Evolutionary conservation across 352 stramenopile genomes (phyloP).

Genomic region (Pythium chondricola): DNA sequence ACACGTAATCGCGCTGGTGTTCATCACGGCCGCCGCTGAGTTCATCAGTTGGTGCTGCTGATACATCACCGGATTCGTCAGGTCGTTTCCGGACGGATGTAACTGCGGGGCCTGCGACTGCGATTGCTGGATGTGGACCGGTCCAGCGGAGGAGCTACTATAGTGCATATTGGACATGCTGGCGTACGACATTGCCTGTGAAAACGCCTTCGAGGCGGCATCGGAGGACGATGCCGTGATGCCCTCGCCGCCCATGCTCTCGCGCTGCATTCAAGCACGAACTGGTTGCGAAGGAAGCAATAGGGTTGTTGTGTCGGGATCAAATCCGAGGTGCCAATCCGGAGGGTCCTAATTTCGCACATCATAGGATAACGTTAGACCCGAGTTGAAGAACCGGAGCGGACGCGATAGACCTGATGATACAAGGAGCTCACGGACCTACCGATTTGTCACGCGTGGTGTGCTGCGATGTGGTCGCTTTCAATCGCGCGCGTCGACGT

Average conservation of each 20-base stretch:
- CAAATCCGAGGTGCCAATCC: too few relatives aligned
- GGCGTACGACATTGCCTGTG: conserved; percentile 16
- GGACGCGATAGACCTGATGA: neutral
- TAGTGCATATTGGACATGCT: conserved; percentile 17
- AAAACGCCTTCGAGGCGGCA: conserved; percentile 18
- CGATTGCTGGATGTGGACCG: neutral
- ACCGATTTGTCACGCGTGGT: neutral
- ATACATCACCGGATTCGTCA: conserved; percentile 6
- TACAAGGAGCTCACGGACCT: neutral
- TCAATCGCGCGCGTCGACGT: neutral
- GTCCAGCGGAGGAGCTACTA: neutral
- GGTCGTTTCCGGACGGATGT: neutral
- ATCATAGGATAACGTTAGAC: neutral
- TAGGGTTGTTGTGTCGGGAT: too few relatives aligned
- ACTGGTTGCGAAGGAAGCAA: too few relatives aligned
- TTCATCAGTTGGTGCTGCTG: conserved; percentile 10
- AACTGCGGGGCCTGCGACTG: neutral
- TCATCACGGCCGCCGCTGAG: conserved; percentile 16
- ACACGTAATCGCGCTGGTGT: conserved; percentile 23
- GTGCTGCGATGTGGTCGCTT: neutral
- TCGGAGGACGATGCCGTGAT: conserved; percentile 22
- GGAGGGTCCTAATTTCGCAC: neutral
- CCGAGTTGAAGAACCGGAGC: neutral
- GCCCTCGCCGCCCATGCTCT: conserved; percentile 28
- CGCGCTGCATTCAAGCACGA: conserved; percentile 22